Conservation (phyloP, 2,329 filamentous ascomycete genomes). For the Diaporthe australafricana region DNA sequence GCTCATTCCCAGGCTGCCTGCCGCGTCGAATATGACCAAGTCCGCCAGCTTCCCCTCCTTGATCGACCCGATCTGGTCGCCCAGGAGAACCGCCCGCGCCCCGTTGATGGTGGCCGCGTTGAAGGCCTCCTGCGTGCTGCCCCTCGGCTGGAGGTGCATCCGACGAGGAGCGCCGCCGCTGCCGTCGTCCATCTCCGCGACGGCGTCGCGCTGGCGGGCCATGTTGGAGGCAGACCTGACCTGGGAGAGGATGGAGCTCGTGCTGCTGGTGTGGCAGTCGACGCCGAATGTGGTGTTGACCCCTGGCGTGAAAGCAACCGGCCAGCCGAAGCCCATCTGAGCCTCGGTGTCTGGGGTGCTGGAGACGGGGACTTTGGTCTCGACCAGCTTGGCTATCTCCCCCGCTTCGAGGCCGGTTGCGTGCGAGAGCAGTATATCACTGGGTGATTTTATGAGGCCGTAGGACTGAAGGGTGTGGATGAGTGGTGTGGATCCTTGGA, state of each 20-base stretch:
- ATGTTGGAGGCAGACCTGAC: not conserved
- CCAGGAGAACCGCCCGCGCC: not conserved
- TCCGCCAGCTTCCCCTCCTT: conserved; percentile 9
- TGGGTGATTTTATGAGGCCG: not conserved
- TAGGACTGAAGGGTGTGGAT: not conserved
- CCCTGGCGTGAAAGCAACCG: not conserved
- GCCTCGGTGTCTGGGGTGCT: conserved; percentile 9
- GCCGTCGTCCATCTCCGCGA: not conserved
- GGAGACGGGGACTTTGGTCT: not conserved
- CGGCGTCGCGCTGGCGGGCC: conserved; percentile 2
- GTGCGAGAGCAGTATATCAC: conserved; percentile 7
- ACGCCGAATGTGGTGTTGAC: not conserved
- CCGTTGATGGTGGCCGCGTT: conserved; percentile 17
- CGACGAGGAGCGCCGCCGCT: not conserved
- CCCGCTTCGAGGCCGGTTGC: not conserved
- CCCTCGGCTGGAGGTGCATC: not conserved
- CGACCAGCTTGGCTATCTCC: not conserved
- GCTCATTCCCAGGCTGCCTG: not conserved
- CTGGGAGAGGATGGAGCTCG: not conserved
- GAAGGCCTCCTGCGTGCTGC: not conserved
- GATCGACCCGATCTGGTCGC: conserved; percentile 7
- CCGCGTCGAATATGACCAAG: conserved; percentile 10
- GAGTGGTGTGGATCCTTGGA: not conserved
- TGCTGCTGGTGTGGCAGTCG: conserved; percentile 10
- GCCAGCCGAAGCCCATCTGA: conserved; percentile 13